Percentiles rank a stretch among this genome's conserved stretches.
Conservation (phyloP, 805 yeast genomes). For the Lipomyces yamadae region DNA sequence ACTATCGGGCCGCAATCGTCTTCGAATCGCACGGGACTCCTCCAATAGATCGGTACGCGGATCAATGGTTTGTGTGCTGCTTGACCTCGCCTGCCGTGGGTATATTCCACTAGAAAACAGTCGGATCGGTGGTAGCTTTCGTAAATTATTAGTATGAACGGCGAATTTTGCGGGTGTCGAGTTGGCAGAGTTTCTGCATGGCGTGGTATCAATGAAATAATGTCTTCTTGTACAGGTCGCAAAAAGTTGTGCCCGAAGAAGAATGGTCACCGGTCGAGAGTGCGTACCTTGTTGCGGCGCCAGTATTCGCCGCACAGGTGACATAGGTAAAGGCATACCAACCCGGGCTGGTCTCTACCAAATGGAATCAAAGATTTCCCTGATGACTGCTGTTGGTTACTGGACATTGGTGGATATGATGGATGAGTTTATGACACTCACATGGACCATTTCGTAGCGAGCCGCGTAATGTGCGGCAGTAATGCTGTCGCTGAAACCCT, state of each 20-base stretch:
- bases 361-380: neutral
- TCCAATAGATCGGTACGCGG: neutral
- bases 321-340: neutral
- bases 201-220: neutral
- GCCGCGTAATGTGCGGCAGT: too few species aligned
- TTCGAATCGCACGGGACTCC: neutral
- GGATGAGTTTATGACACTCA: too few species aligned
- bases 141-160: neutral
- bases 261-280: neutral
- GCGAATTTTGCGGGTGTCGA: neutral
- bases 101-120: neutral
- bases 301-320: neutral
- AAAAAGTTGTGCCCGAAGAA: neutral
- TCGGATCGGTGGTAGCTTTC: neutral
- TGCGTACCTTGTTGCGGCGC: neutral
- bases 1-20: slow-evolving; percentile 2
- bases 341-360: neutral
- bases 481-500: too few species aligned
- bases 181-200: neutral
- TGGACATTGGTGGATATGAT: neutral
- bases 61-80: too few species aligned
- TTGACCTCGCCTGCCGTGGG: neutral
- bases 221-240: neutral
- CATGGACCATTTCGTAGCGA: too few species aligned
- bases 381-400: neutral